A percentile compares a stretch with the other conserved stretches of the same genome.
Conservation (phyloP, 306 rosid species). For the Cicer yamashitae region DNA sequence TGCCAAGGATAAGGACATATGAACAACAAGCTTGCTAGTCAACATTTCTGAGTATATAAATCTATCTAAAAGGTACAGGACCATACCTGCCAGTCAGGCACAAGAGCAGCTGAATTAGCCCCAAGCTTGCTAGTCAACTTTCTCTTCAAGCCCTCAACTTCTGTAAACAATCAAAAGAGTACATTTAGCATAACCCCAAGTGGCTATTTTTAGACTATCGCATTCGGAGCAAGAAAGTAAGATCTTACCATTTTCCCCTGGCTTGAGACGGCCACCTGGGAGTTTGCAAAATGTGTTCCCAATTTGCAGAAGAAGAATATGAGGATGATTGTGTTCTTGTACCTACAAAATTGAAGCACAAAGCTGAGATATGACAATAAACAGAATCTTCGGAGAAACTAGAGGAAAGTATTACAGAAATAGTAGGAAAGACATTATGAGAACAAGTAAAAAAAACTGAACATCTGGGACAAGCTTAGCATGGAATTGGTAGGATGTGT, state of each 20-base stretch:
- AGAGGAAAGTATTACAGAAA: constrained; percentile 1
- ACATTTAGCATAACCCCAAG: constrained; percentile 25
- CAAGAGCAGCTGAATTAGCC: constrained; percentile 77
- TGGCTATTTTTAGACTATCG: constrained; percentile 9
- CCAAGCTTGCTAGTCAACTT: constrained; percentile 98
- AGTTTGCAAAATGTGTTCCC: constrained; percentile 99
- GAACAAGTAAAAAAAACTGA: neutral
- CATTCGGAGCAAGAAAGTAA: constrained; percentile 21
- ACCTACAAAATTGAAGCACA: constrained; percentile 61
- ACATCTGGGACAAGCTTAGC: neutral
- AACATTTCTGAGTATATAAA: neutral
- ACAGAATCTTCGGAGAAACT: neutral
- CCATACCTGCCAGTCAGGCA: constrained; percentile 93
- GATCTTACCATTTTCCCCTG: constrained; percentile 92
- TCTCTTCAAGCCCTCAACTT: constrained; percentile 92
- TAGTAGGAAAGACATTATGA: neutral
- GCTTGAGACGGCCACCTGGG: constrained; percentile 98
- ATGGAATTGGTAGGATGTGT: neutral
- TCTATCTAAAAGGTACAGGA: constrained; percentile 36
- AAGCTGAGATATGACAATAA: constrained; percentile 32
- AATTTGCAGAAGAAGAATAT: constrained; percentile 95
- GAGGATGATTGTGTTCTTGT: constrained; percentile 99
- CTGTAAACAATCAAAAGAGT: constrained; percentile 48
- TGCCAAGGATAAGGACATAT: constrained; percentile 12
- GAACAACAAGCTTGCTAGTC: constrained; percentile 22